Evolutionary conservation across 495 filamentous ascomycete genomes (phyloP), one percentile per base, ranked within the genome.

Genomic region (Aspergillus sclerotioniger): DNA sequence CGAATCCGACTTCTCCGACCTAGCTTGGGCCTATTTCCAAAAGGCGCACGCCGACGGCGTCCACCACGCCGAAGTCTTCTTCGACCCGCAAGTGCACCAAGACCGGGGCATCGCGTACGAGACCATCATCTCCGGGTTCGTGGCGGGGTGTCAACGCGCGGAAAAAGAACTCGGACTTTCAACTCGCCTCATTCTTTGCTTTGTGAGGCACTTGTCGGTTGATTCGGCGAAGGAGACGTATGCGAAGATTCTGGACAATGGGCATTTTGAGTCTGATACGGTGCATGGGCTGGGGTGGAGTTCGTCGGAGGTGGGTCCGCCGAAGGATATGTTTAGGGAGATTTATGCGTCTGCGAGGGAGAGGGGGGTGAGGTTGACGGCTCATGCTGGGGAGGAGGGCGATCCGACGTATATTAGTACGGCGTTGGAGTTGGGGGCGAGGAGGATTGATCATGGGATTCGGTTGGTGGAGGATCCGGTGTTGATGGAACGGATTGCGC

Each of bases 381-480:
- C 87, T 16, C 88, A 91, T 69, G 88, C 86, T 3, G 88, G 89
- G 43, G 88, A 92, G 64, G 89, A 92, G 70, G 88, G 87, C 6
- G 86, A 89, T 28, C 72, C 84, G 6, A 71, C 70, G 12, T 91
- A 89, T 64, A 86, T 91, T 54, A 65, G 69, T n/a, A 74, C 75
- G 13, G 87, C 89, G 9, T 69, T 92, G 31, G 83, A 84, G 54
- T 74, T 89, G 46, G 72, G 75, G 5, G 79, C 82, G 7, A 64
- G 75, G 62, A 79, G 90, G 2, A 88, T 92, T 54, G 89, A 92
- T 62, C 87, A 93, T 63, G 88, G 89, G 0, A 84, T 91, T 55
- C 77, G 80, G 5, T 69, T 88, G 17, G 81, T 82, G 10, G 83
- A 89, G 16, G 84, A 90, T 58, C 68, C 71, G 1, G 76, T 67